Percentiles rank a stretch among this genome's conserved stretches.
phyloP scores from a whole-genome alignment of 2,329 filamentous ascomycete species.

The Lojkania enalia region DNA sequence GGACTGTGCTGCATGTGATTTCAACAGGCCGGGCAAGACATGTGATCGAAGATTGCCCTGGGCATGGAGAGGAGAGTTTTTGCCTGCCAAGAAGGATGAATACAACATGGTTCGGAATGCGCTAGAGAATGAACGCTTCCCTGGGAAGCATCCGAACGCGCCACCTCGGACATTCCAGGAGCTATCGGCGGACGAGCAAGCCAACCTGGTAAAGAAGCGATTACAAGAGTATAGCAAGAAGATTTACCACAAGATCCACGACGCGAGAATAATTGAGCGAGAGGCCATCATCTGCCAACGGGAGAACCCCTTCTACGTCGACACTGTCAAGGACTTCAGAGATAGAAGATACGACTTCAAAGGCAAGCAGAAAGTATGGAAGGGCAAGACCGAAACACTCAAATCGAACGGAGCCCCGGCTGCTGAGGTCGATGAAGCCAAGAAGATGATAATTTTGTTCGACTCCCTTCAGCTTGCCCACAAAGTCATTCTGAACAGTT shows the following conservation, averaged over 20 bases:
- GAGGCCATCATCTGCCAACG: constrained; percentile 98
- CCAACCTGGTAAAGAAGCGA: constrained; percentile 77
- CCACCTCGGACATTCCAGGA: constrained; percentile 79
- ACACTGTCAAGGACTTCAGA: constrained; percentile 94
- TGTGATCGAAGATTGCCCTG: constrained; percentile 94
- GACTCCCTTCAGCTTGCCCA: constrained; percentile 96
- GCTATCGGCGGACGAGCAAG: constrained; percentile 79
- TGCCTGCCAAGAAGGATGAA: constrained; percentile 94
- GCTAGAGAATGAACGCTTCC: constrained; percentile 89
- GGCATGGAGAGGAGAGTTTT: constrained; percentile 97
- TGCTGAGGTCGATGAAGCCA: constrained; percentile 84
- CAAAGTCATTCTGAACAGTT: constrained; percentile 98
- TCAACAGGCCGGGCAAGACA: constrained; percentile 95
- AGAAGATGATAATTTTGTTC: constrained; percentile 97
- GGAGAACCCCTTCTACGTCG: constrained; percentile 97
- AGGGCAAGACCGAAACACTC: constrained; percentile 87
- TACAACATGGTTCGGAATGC: constrained; percentile 99
- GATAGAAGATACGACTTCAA: constrained; percentile 99
- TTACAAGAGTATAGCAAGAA: constrained; percentile 95
- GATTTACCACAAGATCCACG: constrained; percentile 99
- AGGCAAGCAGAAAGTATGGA: constrained; percentile 97
- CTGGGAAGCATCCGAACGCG: constrained; percentile 72
- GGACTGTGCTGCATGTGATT: constrained; percentile 96
- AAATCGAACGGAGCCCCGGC: constrained; percentile 78
- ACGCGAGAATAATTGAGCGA: constrained; percentile 85